Evolutionary conservation across 345 rosid genomes (phyloP).

Genomic region (Pistacia integerrima): DNA sequence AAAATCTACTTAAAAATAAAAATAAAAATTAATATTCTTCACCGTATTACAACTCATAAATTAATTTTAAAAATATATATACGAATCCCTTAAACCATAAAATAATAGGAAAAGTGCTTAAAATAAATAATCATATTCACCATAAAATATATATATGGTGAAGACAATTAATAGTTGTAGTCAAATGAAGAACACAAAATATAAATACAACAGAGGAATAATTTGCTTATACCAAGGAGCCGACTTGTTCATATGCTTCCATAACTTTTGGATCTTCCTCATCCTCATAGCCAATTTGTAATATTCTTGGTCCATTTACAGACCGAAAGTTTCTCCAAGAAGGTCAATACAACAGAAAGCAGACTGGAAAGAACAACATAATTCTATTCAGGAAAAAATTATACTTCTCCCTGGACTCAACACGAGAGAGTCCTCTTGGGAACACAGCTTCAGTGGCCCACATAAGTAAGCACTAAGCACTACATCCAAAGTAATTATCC

Average conservation of each 20-base stretch:
- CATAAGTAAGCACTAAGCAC: not conserved
- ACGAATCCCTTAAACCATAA: no score
- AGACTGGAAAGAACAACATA: not conserved
- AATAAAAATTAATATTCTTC: no score
- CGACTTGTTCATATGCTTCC: slow-evolving; percentile 87
- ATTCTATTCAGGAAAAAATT: not conserved
- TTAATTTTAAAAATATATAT: no score
- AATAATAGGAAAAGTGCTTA: no score
- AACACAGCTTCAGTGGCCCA: not conserved
- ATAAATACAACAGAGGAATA: not conserved
- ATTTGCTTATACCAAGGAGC: slow-evolving; percentile 64
- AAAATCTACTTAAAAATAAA: no score
- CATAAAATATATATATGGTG: not conserved
- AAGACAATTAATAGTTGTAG: not conserved
- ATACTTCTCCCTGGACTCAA: not conserved
- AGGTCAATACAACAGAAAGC: not conserved
- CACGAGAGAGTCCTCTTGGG: not conserved
- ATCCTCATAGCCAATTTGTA: slow-evolving; percentile 85
- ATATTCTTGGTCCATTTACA: slow-evolving; percentile 76
- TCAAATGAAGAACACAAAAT: not conserved
- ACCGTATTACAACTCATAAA: no score
- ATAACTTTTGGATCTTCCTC: slow-evolving; percentile 88
- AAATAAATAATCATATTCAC: not conserved
- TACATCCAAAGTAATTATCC: not conserved
- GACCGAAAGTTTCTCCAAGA: slow-evolving; percentile 55